phyloP scores from a whole-genome alignment of 768 basidiomycete genomes.

The Collybiopsis luxurians region DNA sequence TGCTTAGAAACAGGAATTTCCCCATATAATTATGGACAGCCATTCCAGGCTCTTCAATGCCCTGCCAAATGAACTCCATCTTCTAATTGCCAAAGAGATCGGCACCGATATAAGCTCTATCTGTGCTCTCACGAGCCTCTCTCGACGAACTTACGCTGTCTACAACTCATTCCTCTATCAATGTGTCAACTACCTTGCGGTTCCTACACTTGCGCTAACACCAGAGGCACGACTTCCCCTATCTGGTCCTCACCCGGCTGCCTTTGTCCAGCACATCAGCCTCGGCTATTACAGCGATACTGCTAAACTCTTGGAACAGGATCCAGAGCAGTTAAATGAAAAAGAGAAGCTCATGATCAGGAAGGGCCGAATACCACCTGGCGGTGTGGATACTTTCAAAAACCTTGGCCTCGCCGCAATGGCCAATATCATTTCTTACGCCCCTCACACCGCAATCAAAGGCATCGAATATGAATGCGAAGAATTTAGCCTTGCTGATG shows the following conservation, averaged over 20 bases:
- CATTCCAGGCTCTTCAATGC: background rate
- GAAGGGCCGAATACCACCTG: background rate
- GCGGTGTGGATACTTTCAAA: background rate
- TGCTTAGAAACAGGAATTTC: too few relatives aligned
- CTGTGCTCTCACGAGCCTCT: background rate
- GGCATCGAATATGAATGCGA: background rate
- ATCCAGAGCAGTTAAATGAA: background rate
- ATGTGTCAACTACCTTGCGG: background rate
- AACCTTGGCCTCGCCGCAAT: background rate
- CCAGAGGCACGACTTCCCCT: background rate
- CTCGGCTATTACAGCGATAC: too few relatives aligned
- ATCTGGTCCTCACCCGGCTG: background rate
- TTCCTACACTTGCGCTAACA: background rate
- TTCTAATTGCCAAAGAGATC: background rate
- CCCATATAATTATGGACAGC: background rate
- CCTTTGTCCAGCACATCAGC: background rate
- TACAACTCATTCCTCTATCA: background rate
- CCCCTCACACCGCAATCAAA: background rate
- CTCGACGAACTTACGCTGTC: background rate
- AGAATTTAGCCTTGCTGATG: background rate
- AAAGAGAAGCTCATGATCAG: background rate
- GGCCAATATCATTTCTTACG: background rate
- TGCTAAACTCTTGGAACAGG: background rate
- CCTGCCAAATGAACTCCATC: background rate
- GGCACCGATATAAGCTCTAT: background rate